A percentile compares a stretch with the other conserved stretches of the same genome.
Evolutionary conservation across 768 basidiomycete species (phyloP).

Genomic region (Lactarius pseudohatsudake): DNA sequence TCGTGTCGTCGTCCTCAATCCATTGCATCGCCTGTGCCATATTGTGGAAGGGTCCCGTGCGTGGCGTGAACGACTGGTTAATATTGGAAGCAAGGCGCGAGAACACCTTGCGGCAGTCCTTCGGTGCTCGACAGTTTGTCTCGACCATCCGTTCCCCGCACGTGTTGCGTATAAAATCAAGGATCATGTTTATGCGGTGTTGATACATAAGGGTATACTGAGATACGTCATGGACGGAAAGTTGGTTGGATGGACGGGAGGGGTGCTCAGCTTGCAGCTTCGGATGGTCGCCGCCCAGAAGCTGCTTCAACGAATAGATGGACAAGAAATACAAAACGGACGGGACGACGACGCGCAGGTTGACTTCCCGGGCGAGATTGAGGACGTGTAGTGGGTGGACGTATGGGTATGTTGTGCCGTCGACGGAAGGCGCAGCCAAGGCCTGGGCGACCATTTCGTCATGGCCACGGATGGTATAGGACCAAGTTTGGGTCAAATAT

Average conservation of each 20-base stretch:
- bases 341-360: conserved; percentile 48
- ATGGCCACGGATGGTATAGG: conserved; percentile 53
- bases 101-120: conserved; percentile 45
- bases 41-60: conserved; percentile 55
- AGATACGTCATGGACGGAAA: conserved; percentile 45
- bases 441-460: conserved; percentile 56
- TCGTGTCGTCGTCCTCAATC: conserved; percentile 39
- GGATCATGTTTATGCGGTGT: conserved; percentile 47
- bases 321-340: conserved; percentile 59
- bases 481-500: conserved; percentile 51
- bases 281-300: conserved; percentile 51
- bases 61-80: conserved; percentile 47
- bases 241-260: conserved; percentile 47
- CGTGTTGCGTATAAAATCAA: conserved; percentile 48
- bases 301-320: conserved; percentile 50
- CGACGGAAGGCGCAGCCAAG: conserved; percentile 41
- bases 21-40: conserved; percentile 48
- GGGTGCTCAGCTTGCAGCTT: conserved; percentile 51
- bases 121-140: conserved; percentile 35
- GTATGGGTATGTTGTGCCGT: conserved; percentile 54
- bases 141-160: conserved; percentile 38
- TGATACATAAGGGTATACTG: conserved; percentile 60
- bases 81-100: conserved; percentile 44
- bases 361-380: conserved; percentile 52
- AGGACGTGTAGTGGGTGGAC: conserved; percentile 59